Conservation (phyloP, 257 asterid species). For the Paraleonurus japonicus region DNA sequence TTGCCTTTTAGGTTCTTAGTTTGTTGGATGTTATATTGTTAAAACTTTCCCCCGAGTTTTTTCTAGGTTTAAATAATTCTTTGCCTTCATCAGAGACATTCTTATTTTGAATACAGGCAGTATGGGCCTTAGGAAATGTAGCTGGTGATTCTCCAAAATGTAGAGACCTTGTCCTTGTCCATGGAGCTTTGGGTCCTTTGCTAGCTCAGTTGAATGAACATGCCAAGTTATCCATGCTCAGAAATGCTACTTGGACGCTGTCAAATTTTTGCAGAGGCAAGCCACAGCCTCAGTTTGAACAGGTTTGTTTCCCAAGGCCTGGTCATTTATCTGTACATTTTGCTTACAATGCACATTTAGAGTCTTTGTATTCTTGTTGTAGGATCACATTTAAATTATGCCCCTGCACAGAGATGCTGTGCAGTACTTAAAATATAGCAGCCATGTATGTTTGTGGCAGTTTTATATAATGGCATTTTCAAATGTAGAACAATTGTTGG, state of each 20-base stretch:
- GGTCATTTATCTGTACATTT: neutral
- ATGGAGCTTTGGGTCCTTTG: constrained; percentile 76
- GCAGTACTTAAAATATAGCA: neutral
- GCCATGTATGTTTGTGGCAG: neutral
- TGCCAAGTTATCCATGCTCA: constrained; percentile 80
- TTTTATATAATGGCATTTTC: neutral
- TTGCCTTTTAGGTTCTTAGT: neutral
- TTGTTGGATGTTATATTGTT: neutral
- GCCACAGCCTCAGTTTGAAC: constrained; percentile 89
- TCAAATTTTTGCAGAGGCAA: constrained; percentile 95
- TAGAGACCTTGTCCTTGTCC: constrained; percentile 78
- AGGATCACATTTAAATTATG: neutral
- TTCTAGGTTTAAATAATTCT: neutral
- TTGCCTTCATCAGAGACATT: neutral
- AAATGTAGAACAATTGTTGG: neutral
- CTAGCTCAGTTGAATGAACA: constrained; percentile 74
- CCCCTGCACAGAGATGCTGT: neutral
- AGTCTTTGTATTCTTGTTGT: neutral
- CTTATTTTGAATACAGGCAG: constrained; percentile 54
- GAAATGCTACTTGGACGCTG: constrained; percentile 95
- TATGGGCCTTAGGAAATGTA: constrained; percentile 94
- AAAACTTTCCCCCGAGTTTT: neutral
- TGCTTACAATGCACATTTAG: neutral
- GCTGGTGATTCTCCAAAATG: constrained; percentile 96
- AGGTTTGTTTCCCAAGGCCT: constrained; percentile 41